Percentiles rank a stretch among this genome's conserved stretches.
Conservation (phyloP, 2,329 filamentous ascomycete species). For the Sclerotinia sclerotiorum region DNA sequence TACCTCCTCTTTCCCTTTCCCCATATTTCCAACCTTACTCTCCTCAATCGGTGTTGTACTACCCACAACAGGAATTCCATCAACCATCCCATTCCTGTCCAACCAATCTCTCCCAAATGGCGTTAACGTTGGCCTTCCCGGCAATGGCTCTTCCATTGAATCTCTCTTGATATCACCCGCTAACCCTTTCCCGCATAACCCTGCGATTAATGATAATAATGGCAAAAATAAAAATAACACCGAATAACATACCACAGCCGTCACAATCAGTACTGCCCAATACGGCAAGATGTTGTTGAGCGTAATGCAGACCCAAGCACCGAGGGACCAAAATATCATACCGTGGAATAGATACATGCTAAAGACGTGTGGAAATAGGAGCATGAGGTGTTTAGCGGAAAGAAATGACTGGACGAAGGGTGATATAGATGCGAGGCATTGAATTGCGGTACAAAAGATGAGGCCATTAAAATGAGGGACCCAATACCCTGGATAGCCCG, state of each 20-base stretch:
- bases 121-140: slow-evolving; percentile 23
- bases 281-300: slow-evolving; percentile 33
- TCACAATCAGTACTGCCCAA: slow-evolving; percentile 27
- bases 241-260: slow-evolving; percentile 14
- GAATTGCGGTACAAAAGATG: slow-evolving; percentile 43
- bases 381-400: slow-evolving; percentile 43
- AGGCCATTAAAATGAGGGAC: slow-evolving; percentile 47
- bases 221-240: slow-evolving; percentile 25
- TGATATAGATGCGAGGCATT: slow-evolving; percentile 42
- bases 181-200: slow-evolving; percentile 30
- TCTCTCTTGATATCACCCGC: slow-evolving; percentile 27
- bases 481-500: slow-evolving; percentile 46
- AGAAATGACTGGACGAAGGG: slow-evolving; percentile 45
- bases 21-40: not conserved
- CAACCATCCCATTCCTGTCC: slow-evolving; percentile 9
- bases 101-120: slow-evolving; percentile 28
- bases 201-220: slow-evolving; percentile 33
- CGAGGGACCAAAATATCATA: slow-evolving; percentile 40
- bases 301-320: slow-evolving; percentile 33
- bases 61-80: not conserved
- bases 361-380: slow-evolving; percentile 50
- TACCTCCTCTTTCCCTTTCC: not conserved
- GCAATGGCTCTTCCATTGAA: slow-evolving; percentile 23
- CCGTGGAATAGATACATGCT: slow-evolving; percentile 51
- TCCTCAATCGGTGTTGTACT: too few relatives aligned